Conservation (phyloP, 306 rosid genomes). For the Vicia villosa region DNA sequence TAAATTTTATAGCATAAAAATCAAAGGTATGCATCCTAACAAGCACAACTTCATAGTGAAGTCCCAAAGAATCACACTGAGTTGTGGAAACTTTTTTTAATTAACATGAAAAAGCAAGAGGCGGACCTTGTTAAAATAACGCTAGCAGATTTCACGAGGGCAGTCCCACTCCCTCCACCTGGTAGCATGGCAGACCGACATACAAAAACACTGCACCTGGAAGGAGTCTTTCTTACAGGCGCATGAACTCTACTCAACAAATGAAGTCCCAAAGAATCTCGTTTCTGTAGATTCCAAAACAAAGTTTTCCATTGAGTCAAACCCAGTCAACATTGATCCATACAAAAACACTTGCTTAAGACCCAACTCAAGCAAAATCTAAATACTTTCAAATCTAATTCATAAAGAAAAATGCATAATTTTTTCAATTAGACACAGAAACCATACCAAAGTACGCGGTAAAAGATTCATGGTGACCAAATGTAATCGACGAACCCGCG, state of each 20-base stretch:
- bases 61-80: not conserved
- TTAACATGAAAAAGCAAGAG: slow-evolving; percentile 9
- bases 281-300: slow-evolving; percentile 57
- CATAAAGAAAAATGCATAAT: not conserved
- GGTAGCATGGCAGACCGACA: slow-evolving; percentile 76
- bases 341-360: not conserved
- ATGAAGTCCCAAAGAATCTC: slow-evolving; percentile 60
- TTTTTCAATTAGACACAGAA: slow-evolving; percentile 30
- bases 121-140: slow-evolving; percentile 62
- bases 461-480: slow-evolving; percentile 60
- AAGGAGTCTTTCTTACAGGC: slow-evolving; percentile 59
- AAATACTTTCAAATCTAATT: not conserved
- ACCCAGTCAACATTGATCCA: slow-evolving; percentile 25
- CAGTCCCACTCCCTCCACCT: slow-evolving; percentile 67
- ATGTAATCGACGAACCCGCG: slow-evolving; percentile 57
- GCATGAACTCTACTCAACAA: slow-evolving; percentile 53
- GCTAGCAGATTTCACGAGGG: slow-evolving; percentile 71
- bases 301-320: slow-evolving; percentile 28
- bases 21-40: slow-evolving; percentile 23
- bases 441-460: slow-evolving; percentile 68
- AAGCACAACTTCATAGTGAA: slow-evolving; percentile 29
- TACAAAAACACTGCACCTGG: slow-evolving; percentile 65
- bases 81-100: slow-evolving; percentile 7
- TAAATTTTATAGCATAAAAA: not conserved
- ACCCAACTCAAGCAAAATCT: slow-evolving; percentile 9